Base-by-base conservation (phyloP, 1,139 yeast species). In the Geotrichum europaeum region DNA sequence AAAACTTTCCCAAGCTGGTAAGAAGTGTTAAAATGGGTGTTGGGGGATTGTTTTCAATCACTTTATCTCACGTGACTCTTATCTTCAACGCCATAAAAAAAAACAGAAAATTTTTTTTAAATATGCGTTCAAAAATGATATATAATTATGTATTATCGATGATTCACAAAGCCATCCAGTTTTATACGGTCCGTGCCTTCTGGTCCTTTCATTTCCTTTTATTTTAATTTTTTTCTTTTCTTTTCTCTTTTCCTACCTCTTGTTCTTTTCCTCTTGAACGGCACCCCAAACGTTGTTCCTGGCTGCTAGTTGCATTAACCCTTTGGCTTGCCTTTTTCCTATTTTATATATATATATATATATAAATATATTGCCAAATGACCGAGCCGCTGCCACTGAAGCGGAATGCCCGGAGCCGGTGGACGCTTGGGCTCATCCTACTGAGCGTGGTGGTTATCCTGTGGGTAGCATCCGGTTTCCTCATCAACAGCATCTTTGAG, bases 381-480 rank as follows among this genome's bases (percentile, higher is more conserved):
- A 51, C 40, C 36, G 32, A 24, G 22, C 22, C 24, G 15, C 49
- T 20, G 43, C 40, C 51, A 22, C 25, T 24, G 2, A 52, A 52
- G 18, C 15, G 49, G 51, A 24, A 32, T 45, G 49, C 45, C 54
- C n/a, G 45, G 18, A 25, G 28, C 45, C 47, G 72, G 50, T 90
- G 97, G 97, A 78, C 85, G 1, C 70, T 88, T 20, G 98, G 98
- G 1, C 79, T 92, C 40, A 68, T 86, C 34, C 82, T 89, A 73
- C 79, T 92, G 30, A 78, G 84, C 0, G 78, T 87, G 49, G 98
- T 92, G 60, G 89, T 92, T 24, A 71, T 88, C 1, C 81, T 90
- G 49, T 92, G 98, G 98, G 97, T 91, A 34, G 77, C 86, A 57
- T 89, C 96, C 2, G 88, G 96, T 15, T 91, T 90, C 49, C 55